Evolutionary conservation across 1,284 basidiomycete genomes (phyloP), one percentile per base, ranked within the genome.

Genomic region (Naganishia sp.): DNA sequence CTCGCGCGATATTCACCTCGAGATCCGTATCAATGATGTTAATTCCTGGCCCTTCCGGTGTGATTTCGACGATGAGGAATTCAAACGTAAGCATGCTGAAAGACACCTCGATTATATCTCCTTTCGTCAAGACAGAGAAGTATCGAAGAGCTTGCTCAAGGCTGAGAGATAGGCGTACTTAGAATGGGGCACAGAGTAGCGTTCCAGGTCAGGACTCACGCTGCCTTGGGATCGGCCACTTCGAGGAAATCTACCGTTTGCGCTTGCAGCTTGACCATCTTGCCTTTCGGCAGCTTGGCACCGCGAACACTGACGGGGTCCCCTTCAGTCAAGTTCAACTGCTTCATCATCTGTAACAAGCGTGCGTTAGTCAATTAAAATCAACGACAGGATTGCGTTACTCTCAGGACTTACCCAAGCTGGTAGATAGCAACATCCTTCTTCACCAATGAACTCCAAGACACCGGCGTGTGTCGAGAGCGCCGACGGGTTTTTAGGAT

Each of bases 391-490:
- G 11, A 33, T 18, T 39, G 25, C 11, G 25, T 2, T 21, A 48
- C 31, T 39, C 10, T 33, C 39, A 13, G 57, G 57, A 75, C 82
- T 67, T 68, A 84, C 84, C 96, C 96, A 99, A 70, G 93, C 90
- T 0, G 96, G 96, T 15, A 99, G 83, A 81, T 99, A 90, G 2
- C 96, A 94, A 23, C 90, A 85, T 16, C 96, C 96, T 78, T 98
- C 94, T 66, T 97, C 90, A 0, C 96, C 95, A 71, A 98, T 98
- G 80, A 99, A 99, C 78, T 99, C 96, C 52, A 99, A 86, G 18
- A 99, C 96, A 84, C 96, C 96, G 0, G 90, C 90, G 77, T 99
- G 93, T 0, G 96, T 99, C 54, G 78, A 77, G 21, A 90, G 88
- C 25, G 89, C 90, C 15, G 89, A 89, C 15, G 90, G 84, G 76